A percentile compares a stretch with the other conserved stretches of the same genome.
Conservation (phyloP, 2,329 filamentous ascomycete species). For the Cordyceps tenuipes region DNA sequence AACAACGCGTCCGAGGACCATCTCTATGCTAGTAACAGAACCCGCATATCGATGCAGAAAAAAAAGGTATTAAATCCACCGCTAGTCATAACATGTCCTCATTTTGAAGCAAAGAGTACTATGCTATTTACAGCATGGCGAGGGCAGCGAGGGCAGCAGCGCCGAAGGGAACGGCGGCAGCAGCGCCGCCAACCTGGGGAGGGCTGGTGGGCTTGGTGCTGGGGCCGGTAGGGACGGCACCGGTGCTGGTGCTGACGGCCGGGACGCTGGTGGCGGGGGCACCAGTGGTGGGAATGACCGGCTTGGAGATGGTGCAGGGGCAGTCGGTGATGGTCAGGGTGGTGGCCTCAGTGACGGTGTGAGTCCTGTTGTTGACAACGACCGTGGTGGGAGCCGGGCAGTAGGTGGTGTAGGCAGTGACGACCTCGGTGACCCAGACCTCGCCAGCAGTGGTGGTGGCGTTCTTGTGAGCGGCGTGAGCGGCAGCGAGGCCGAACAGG, state of each 20-base stretch:
- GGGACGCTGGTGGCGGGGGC: background rate
- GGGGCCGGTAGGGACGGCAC: slow-evolving; percentile 54
- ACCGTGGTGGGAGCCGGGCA: slow-evolving; percentile 60
- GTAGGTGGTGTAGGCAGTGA: slow-evolving; percentile 61
- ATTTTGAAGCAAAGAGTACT: slow-evolving; percentile 9
- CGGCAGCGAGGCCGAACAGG: slow-evolving; percentile 37
- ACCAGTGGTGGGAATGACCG: slow-evolving; percentile 38
- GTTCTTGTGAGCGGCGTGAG: slow-evolving; percentile 40
- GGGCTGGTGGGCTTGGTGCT: slow-evolving; percentile 46
- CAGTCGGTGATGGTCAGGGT: slow-evolving; percentile 65
- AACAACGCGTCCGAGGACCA: background rate
- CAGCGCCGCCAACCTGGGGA: slow-evolving; percentile 22
- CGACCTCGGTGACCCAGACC: slow-evolving; percentile 51
- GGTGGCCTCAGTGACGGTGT: slow-evolving; percentile 57
- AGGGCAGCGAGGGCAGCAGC: slow-evolving; percentile 10
- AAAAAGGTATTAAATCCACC: slow-evolving; percentile 9
- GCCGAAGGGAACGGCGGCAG: slow-evolving; percentile 6
- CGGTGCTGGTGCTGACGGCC: slow-evolving; percentile 56
- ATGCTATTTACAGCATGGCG: slow-evolving; percentile 13
- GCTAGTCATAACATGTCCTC: slow-evolving; percentile 11
- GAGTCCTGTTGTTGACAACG: slow-evolving; percentile 56
- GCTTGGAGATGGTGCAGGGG: slow-evolving; percentile 59
- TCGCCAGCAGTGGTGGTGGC: slow-evolving; percentile 4
- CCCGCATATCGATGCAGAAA: background rate
- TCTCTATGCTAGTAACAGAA: slow-evolving; percentile 6